Evolutionary conservation across 768 basidiomycete genomes (phyloP).

Genomic region (Boletus tomentosulus): DNA sequence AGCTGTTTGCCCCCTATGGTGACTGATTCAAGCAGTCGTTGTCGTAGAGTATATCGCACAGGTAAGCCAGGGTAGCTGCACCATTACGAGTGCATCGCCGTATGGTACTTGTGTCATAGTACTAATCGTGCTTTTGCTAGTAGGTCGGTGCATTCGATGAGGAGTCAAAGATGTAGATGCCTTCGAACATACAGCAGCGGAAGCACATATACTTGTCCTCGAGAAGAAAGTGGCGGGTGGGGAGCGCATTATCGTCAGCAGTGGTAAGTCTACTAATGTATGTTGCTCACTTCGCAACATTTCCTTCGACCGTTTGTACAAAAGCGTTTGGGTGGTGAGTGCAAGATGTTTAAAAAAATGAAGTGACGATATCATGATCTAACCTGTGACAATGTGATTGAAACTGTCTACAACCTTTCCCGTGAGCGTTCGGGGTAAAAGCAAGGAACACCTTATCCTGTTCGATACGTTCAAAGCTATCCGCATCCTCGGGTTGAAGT

Average conservation of each 20-base stretch:
- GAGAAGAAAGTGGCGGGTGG: no score
- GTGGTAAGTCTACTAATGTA: no score
- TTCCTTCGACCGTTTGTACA: no score
- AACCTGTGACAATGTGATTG: no score
- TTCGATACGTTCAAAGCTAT: constrained; percentile 38
- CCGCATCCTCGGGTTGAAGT: constrained; percentile 41
- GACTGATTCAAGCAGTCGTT: constrained; percentile 54
- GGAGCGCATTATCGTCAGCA: no score
- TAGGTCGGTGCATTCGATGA: constrained; percentile 73
- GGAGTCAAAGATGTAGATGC: constrained; percentile 71
- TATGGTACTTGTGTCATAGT: neutral
- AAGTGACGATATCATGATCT: no score
- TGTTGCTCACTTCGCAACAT: no score
- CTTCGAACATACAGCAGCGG: constrained; percentile 55
- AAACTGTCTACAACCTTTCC: constrained; percentile 14
- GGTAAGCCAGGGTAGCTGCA: constrained; percentile 26
- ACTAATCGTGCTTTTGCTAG: neutral
- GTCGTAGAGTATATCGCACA: constrained; percentile 66
- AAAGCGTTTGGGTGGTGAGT: no score
- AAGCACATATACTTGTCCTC: no score
- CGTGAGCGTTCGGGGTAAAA: constrained; percentile 33
- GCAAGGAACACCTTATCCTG: constrained; percentile 24
- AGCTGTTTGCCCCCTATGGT: constrained; percentile 50
- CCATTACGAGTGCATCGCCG: no score
- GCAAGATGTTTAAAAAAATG: no score